phyloP scores from a whole-genome alignment of 2,329 filamentous ascomycete genomes.

The Alternaria panax region DNA sequence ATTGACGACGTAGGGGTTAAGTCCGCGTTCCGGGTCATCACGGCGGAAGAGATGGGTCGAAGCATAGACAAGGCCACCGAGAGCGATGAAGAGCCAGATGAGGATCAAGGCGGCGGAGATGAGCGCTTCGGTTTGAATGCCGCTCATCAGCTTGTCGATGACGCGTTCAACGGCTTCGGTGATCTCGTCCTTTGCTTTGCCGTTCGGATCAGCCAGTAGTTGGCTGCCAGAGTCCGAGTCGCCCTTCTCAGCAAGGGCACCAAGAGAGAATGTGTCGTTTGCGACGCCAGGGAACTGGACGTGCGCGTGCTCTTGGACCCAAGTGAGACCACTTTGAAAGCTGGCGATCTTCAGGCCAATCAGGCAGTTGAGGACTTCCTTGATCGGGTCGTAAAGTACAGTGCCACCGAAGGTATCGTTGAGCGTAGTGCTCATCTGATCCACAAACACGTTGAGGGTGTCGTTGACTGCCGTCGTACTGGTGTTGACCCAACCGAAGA shows the following conservation, averaged over 20 bases:
- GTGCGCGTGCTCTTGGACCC: slow-evolving; percentile 87
- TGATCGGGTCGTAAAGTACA: slow-evolving; percentile 77
- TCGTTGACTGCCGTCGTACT: slow-evolving; percentile 83
- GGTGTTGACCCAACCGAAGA: slow-evolving; percentile 87
- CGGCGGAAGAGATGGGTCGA: slow-evolving; percentile 68
- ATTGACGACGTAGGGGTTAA: slow-evolving; percentile 44
- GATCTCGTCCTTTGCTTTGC: slow-evolving; percentile 80
- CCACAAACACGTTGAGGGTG: slow-evolving; percentile 83
- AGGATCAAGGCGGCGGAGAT: slow-evolving; percentile 78
- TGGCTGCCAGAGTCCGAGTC: slow-evolving; percentile 64
- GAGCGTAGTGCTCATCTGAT: slow-evolving; percentile 76
- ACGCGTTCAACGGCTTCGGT: slow-evolving; percentile 77
- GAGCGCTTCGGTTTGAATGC: slow-evolving; percentile 77
- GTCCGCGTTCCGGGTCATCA: slow-evolving; percentile 47
- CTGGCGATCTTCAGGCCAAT: slow-evolving; percentile 84
- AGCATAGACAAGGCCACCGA: slow-evolving; percentile 75
- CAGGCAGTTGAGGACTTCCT: slow-evolving; percentile 84
- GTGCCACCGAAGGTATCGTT: slow-evolving; percentile 83
- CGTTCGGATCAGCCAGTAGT: slow-evolving; percentile 80
- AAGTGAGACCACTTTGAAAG: slow-evolving; percentile 88
- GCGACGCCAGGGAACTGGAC: slow-evolving; percentile 79
- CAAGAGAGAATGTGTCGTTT: slow-evolving; percentile 82
- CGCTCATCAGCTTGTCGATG: slow-evolving; percentile 69
- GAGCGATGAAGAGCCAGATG: slow-evolving; percentile 78
- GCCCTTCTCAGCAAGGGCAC: slow-evolving; percentile 67